Evolutionary conservation across 1,284 basidiomycete species (phyloP).

Genomic region (Peniophora sp.): DNA sequence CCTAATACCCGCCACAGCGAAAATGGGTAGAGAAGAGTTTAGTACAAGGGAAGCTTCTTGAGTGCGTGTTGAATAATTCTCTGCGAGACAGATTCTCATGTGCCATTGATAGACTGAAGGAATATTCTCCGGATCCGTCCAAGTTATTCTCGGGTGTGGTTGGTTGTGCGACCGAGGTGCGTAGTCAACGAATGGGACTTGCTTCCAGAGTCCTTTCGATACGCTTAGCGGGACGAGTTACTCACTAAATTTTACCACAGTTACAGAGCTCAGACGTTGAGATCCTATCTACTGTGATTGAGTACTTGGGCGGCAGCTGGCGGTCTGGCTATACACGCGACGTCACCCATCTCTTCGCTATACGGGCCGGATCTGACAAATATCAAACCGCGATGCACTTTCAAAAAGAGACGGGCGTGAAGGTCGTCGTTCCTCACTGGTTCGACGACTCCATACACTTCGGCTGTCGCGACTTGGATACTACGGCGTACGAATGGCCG

Average conservation of each 20-base stretch:
- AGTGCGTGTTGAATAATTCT: neutral
- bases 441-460: slow-evolving; percentile 73
- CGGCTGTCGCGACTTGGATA: slow-evolving; percentile 46
- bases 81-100: too few species aligned
- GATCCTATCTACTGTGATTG: slow-evolving; percentile 64
- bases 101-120: too few species aligned
- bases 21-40: neutral
- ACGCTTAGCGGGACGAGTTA: too few species aligned
- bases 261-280: slow-evolving; percentile 63
- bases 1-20: neutral
- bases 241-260: slow-evolving; percentile 1
- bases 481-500: slow-evolving; percentile 68
- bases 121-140: slow-evolving; percentile 68
- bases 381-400: slow-evolving; percentile 58
- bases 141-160: slow-evolving; percentile 81
- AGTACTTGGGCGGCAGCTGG: slow-evolving; percentile 78
- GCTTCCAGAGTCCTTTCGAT: too few species aligned
- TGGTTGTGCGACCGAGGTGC: slow-evolving; percentile 58
- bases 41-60: neutral
- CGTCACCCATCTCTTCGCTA: slow-evolving; percentile 78
- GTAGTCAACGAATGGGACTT: too few species aligned
- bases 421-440: slow-evolving; percentile 72
- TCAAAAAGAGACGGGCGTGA: slow-evolving; percentile 44
- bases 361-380: slow-evolving; percentile 41
- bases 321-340: slow-evolving; percentile 69